Evolutionary conservation across 805 yeast species (phyloP), one percentile per base, ranked within the genome.

Genomic region (Wickerhamomyces bovis): DNA sequence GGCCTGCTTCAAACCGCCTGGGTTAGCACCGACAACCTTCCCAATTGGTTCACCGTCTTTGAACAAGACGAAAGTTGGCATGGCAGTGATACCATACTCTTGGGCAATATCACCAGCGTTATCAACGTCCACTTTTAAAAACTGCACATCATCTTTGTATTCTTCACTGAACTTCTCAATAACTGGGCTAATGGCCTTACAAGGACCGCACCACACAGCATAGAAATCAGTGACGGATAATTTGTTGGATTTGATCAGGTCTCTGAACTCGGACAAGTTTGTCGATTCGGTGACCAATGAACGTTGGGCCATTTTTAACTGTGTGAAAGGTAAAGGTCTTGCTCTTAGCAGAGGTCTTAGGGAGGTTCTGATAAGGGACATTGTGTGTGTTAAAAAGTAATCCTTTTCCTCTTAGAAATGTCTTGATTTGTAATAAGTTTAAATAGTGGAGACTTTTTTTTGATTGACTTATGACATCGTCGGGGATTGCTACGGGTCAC

Each of bases 181-280:
- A 19, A 77, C 62, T 15, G 89, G 89, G 3, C 83, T 72, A 56
- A 83, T 74, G n/a, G 83, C 83, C 55, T 78, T 80, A 57, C 89
- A 83, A n/a, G 89, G 89, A 8, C 83, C 87, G 64, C 89, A 83
- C 89, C 89, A 83, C 11, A 80, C 75, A 28, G 89, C 88, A 63
- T 73, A 80, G 61, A 82, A 83, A 60, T 83, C 88, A 43, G 81
- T 75, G 2, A 82, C 67, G 2, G 82, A 68, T 33, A 77, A 61
- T 47, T 75, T 71, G 31, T 68, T 62, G 12, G 61, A 50, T 28
- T 61, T 52, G 39, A 68, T 66, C 3, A 64, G 54, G 6, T 55
- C 49, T 39, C 67, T 63, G 58, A 74, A 75, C 25, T 70, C 71
- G 8, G 57, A 44, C 20, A 71, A 45, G 2, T 60, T 48, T 2